Evolutionary conservation across 2,329 filamentous ascomycete genomes (phyloP).

Genomic region (Polytolypa hystricis): DNA sequence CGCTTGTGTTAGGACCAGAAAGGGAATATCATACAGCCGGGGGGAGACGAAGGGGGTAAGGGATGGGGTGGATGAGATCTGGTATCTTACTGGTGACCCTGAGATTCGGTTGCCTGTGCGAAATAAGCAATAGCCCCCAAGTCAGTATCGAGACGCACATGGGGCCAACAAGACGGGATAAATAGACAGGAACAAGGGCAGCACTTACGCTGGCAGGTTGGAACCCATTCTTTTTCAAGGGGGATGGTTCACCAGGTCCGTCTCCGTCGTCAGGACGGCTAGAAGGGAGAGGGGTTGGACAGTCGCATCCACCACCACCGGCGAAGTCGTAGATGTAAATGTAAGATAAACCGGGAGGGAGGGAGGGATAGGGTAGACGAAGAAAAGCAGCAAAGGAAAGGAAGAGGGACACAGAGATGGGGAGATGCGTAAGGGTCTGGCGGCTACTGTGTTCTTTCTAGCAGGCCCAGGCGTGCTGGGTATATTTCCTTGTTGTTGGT

Average conservation of each 20-base stretch:
- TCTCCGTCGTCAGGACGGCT: conserved; percentile 4
- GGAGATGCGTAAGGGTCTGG: not conserved
- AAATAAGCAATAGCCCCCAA: conserved; percentile 14
- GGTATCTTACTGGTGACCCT: conserved; percentile 79
- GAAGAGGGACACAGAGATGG: not conserved
- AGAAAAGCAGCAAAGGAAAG: not conserved
- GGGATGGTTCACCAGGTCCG: conserved; percentile 4
- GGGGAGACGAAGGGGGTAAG: conserved; percentile 13
- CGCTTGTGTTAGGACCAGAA: conserved; percentile 7
- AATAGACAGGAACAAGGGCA: conserved; percentile 10
- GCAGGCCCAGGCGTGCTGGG: no score
- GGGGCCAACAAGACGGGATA: conserved; percentile 8
- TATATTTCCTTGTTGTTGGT: no score
- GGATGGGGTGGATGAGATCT: conserved; percentile 19
- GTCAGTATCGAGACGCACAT: conserved; percentile 16
- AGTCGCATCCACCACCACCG: not conserved
- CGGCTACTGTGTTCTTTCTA: no score
- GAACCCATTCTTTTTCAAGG: conserved; percentile 48
- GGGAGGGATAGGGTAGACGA: not conserved
- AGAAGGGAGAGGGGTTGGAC: not conserved
- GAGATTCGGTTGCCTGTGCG: conserved; percentile 65
- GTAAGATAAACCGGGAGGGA: not conserved
- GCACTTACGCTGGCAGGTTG: conserved; percentile 52
- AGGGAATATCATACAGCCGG: conserved; percentile 7
- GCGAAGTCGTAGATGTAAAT: not conserved